Percentiles rank a stretch among this genome's conserved stretches.
Conservation (phyloP, 2,329 filamentous ascomycete species). For the Pseudocercospora crystallina region DNA sequence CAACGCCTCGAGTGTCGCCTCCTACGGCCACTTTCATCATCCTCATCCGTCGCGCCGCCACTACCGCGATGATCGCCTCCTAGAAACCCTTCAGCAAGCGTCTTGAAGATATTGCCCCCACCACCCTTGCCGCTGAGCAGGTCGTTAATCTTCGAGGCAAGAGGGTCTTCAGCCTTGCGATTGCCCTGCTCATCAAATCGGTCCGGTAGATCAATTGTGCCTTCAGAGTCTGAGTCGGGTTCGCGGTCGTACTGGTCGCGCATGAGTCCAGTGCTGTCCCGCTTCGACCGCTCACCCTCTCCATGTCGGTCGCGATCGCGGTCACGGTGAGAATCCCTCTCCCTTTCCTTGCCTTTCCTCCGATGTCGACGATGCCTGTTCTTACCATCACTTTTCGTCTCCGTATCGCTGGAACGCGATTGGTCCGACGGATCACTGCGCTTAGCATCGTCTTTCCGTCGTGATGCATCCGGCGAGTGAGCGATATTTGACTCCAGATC, state of each 20-base stretch:
- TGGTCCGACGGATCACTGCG: conserved; percentile 21
- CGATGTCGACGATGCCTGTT: conserved; percentile 19
- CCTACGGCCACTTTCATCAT: conserved; percentile 18
- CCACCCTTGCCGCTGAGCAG: conserved; percentile 31
- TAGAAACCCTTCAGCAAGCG: conserved; percentile 24
- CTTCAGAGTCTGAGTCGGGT: conserved; percentile 27
- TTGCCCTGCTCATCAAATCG: conserved; percentile 39
- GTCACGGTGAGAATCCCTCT: conserved; percentile 12
- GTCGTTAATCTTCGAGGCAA: conserved; percentile 33
- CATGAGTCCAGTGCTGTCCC: conserved; percentile 22
- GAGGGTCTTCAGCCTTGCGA: conserved; percentile 29
- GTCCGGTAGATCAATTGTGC: conserved; percentile 38
- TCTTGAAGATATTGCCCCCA: conserved; percentile 30
- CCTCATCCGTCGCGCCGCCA: conserved; percentile 7
- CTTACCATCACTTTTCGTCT: conserved; percentile 22
- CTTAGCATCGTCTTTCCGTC: conserved; percentile 25
- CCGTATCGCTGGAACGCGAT: conserved; percentile 18
- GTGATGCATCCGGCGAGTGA: conserved; percentile 29
- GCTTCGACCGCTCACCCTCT: conserved; percentile 12
- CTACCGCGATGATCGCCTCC: conserved; percentile 13
- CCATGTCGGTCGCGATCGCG: conserved; percentile 10
- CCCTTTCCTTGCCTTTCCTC: conserved; percentile 20
- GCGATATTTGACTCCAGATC: conserved; percentile 33
- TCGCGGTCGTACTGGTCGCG: conserved; percentile 30
- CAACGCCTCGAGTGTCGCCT: conserved; percentile 20